A percentile compares a stretch with the other conserved stretches of the same genome.
Conservation (phyloP, 2,329 filamentous ascomycete species). For the Samsoniella hepiali region DNA sequence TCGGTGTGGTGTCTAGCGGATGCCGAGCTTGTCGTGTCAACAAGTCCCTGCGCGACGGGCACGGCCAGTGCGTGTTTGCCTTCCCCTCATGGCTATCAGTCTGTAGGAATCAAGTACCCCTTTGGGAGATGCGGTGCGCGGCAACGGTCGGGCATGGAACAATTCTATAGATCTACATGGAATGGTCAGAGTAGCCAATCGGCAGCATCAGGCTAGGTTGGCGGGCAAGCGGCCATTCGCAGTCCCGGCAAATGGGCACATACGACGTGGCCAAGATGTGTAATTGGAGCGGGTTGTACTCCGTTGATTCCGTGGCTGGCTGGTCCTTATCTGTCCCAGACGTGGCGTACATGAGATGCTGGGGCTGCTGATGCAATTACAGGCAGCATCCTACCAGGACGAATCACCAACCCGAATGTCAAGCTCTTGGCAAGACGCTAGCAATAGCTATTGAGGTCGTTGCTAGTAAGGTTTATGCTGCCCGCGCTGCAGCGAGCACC, state of each 20-base stretch:
- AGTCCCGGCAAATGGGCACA: not conserved
- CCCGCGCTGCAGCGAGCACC: not conserved
- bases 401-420: not conserved
- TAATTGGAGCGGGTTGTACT: no score
- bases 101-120: not conserved
- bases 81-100: no score
- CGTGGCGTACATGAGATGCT: not conserved
- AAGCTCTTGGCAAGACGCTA: not conserved
- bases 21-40: not conserved
- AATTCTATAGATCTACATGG: not conserved
- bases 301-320: no score
- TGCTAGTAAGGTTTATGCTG: not conserved
- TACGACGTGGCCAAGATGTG: not conserved
- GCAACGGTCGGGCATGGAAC: not conserved
- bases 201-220: not conserved
- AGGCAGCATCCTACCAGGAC: not conserved
- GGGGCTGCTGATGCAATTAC: not conserved
- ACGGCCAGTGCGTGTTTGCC: not conserved
- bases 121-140: not conserved
- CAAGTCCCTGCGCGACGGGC: not conserved
- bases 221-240: not conserved
- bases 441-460: not conserved
- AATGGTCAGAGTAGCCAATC: not conserved
- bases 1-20: not conserved
- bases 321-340: not conserved